Evolutionary conservation across 148 eudicot genomes (phyloP).

Genomic region (Fagopyrum tataricum): DNA sequence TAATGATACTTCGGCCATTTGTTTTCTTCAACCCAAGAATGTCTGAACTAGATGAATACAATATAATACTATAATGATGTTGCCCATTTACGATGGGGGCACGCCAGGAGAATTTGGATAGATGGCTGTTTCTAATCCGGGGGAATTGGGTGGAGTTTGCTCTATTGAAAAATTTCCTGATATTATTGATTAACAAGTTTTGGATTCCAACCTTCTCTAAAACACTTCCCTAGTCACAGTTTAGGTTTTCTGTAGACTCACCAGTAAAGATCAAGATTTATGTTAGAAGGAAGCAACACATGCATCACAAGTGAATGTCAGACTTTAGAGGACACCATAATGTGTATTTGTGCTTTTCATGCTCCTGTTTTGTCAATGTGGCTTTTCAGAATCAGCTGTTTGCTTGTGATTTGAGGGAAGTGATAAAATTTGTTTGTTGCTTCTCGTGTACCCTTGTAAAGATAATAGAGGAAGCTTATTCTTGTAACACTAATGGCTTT

Average conservation of each 20-base stretch:
- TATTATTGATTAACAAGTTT: neutral
- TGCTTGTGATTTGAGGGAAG: conserved; percentile 7
- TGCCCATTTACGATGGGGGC: neutral
- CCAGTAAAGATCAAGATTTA: neutral
- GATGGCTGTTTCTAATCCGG: neutral
- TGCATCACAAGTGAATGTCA: neutral
- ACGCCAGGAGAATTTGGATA: neutral
- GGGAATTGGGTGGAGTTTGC: neutral
- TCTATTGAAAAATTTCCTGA: neutral
- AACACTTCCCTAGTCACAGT: neutral
- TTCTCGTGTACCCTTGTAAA: neutral
- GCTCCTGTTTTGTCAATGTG: neutral
- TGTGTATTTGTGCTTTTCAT: neutral
- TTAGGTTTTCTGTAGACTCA: neutral
- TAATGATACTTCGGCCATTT: neutral
- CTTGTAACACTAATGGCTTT: neutral
- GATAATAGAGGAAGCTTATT: neutral
- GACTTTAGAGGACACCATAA: neutral
- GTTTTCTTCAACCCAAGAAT: neutral
- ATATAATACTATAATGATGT: neutral
- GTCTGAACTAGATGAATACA: neutral
- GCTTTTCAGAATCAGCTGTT: neutral
- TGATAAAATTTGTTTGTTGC: neutral
- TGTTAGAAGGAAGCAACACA: neutral
- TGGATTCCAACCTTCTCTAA: neutral